Base-by-base conservation (phyloP, 768 basidiomycete species). In the Termitomyces heimii region DNA sequence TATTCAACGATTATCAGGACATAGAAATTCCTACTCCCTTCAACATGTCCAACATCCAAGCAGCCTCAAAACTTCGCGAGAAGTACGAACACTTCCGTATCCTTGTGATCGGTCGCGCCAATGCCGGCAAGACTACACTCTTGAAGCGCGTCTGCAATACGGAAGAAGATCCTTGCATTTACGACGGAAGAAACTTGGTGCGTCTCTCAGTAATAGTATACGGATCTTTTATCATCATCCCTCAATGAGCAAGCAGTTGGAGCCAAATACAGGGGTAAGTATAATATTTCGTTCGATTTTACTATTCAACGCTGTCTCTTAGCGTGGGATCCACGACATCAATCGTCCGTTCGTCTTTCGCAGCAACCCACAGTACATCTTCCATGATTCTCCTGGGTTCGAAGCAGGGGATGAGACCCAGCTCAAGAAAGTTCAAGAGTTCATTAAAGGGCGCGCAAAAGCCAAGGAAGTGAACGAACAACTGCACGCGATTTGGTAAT, bases 31-130 rank as follows among this genome's bases (percentile, higher is more conserved):
- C 7, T 7, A 39, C 3, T 6, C 18, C n/a, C 7, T 7, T 39
- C 8, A 20, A 37, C 5, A 51, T 51, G 50, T 28, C 35, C 18
- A 7, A 37, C 12, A n/a, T 35, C 10, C 35, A 28, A 53, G 24
- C 26, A 53, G 22, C 50, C 44, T 24, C 22, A 10, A 12, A 57
- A 8, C n/a, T 57, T 35, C 42, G 56, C 3, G 40, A 22, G 22
- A 50, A 50, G 26, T 50, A 47, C 28, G 53, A 34, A 16, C 48
- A 50, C 46, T 59, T 59, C 20, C 54, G 58, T 37, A 53, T 59
- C 22, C 58, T 59, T n/a, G 54, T 59, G n/a, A 59, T 59, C 16
- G 58, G 58, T 8, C 31, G 58, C 18, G 54, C 58, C 18, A 59
- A 59, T 50, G 46, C 58, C 8, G 58, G 58, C n/a, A 59, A 58